Percentiles rank a stretch among this genome's conserved stretches.
Evolutionary conservation across 106 monocot species (phyloP).

Genomic region (Iris macrosiphon): DNA sequence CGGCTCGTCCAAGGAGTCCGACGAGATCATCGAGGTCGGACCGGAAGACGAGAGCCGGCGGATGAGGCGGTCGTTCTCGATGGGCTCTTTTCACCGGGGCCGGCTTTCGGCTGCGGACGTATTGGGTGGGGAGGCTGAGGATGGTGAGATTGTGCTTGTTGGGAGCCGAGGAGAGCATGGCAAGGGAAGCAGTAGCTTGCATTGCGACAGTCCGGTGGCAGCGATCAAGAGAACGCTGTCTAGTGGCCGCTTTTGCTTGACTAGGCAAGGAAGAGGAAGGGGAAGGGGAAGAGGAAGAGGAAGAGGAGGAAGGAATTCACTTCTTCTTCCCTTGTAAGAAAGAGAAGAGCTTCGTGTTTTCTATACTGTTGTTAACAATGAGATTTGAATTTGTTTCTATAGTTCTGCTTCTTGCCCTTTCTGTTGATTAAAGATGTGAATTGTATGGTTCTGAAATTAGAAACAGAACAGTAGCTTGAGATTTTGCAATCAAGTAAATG

Average conservation of each 20-base stretch:
- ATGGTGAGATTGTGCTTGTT: constrained; percentile 1
- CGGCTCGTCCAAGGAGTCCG: no score
- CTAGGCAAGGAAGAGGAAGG: constrained; percentile 14
- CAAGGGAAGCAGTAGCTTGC: constrained; percentile 18
- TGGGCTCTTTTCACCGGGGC: constrained; percentile 2
- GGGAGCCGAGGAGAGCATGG: neutral
- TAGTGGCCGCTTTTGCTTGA: constrained; percentile 17
- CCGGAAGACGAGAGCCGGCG: neutral
- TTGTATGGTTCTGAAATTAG: no score
- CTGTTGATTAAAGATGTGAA: no score
- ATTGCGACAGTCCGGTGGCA: constrained; percentile 13
- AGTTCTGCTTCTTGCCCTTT: no score
- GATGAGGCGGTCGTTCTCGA: constrained; percentile 18
- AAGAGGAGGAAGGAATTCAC: no score
- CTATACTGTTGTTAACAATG: no score
- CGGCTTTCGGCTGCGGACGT: constrained; percentile 27
- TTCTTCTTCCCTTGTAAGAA: no score
- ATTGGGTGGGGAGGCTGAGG: constrained; percentile 14
- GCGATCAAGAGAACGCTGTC: constrained; percentile 33
- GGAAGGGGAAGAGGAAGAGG: no score
- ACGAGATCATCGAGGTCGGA: neutral
- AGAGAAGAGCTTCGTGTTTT: no score
- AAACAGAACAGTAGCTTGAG: no score
- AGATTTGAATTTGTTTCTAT: no score
- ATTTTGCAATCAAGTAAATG: no score